Base-by-base conservation (phyloP, 2,329 filamentous ascomycete genomes). In the Epicoccum sorghinum region DNA sequence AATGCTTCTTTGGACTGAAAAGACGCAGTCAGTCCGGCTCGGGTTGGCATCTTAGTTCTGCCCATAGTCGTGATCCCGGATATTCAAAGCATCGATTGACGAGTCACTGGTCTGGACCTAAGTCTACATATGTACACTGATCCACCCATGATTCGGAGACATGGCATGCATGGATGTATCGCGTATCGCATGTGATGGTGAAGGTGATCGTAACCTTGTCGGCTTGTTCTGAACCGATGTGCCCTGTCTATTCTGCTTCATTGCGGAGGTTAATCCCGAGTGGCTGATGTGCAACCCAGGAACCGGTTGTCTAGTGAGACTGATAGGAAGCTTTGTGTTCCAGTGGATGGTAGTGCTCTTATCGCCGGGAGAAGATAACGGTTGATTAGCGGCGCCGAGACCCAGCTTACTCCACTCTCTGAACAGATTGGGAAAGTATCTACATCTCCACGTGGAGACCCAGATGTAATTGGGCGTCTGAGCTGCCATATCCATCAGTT, bases 1-100 rank as follows among this genome's bases (percentile, higher is more conserved):
- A 67, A 65, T 3, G 62, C 64, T 12, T 56, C 60, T 18, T 58
- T 66, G 7, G 64, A 67, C 7, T 43, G 47, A 33, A 66, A 66
- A 6, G 55, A 55, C 23, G 55, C 51, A 24, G 39, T 45, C 7
- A 61, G 7, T 41, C 38, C 39, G 12, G 52, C 38, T 41, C 49
- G 51, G 35, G 25, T 22, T n/a, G 25, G 22, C 2, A 24, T 7
- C 4, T 37, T 22, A 18, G 30, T 14, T 22, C 12, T 36, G 14
- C 14, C 43, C 50, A 52, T 47, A 3, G 23, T 37, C 18, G 18
- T 18, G 18, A 18, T 18, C 18, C 18, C 18, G 18, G 18, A 18
- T 8, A 7, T 27, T 18, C 27, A 25, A 27, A 9, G 27, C 9
- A 29, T 29, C 6, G 27, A 29, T 29, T 7, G 27, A 7, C 27